A percentile compares a stretch with the other conserved stretches of the same genome.
These are phyloP conservation scores for Glonium stellatum DNA, from an alignment of 495 filamentous ascomycete genomes.

Conservation along the genomic window DNA sequence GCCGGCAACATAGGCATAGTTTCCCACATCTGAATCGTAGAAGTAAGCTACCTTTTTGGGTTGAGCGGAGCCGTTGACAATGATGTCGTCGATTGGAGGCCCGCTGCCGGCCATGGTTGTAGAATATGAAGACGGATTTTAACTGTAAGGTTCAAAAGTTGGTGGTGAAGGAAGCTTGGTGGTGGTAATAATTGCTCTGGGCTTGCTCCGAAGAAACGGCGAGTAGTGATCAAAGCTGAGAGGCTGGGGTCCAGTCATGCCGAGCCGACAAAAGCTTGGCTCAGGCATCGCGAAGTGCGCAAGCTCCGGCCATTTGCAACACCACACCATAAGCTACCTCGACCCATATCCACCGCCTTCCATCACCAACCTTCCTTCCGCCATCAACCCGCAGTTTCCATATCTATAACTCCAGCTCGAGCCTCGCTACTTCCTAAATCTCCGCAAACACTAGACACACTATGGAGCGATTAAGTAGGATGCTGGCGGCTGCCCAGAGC, in stretches of 20 bases:
- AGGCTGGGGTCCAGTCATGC: neutral
- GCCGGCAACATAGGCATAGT: conserved; percentile 94
- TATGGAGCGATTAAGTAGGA: conserved; percentile 83
- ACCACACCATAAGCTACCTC: conserved; percentile 11
- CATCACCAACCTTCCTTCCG: neutral
- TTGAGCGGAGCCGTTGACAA: conserved; percentile 16
- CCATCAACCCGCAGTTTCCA: neutral
- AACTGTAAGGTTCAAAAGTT: neutral
- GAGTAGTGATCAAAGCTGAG: neutral
- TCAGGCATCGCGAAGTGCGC: neutral
- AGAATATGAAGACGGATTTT: neutral
- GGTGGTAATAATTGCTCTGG: conserved; percentile 1
- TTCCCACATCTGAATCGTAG: conserved; percentile 95
- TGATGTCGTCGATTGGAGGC: conserved; percentile 21
- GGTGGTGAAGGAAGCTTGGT: neutral
- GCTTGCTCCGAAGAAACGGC: neutral
- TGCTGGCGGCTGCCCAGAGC: conserved; percentile 71
- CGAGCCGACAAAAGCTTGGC: neutral
- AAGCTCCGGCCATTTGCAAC: neutral
- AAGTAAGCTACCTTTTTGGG: conserved; percentile 85
- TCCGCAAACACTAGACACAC: conserved; percentile 10
- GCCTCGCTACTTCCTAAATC: neutral
- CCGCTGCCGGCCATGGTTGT: conserved; percentile 10
- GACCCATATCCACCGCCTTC: neutral
- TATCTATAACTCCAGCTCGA: neutral